Conservation (phyloP, 75 land plant species). For the Cupressus sempervirens region DNA sequence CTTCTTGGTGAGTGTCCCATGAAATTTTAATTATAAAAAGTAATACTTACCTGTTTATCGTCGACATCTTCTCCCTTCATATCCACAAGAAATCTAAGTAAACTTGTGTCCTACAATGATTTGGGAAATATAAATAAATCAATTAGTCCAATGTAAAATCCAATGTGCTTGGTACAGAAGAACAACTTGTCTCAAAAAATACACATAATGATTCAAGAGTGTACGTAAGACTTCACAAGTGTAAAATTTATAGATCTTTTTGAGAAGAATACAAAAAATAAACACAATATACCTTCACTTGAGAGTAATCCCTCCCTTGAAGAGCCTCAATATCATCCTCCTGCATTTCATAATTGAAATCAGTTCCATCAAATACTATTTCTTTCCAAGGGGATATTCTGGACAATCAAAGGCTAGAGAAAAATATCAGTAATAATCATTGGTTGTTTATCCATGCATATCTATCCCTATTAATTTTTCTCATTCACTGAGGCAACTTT, state of each 20-base stretch:
- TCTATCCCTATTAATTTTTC: not conserved
- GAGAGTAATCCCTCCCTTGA: conserved; percentile 86
- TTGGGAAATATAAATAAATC: not conserved
- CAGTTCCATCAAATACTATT: too few species aligned
- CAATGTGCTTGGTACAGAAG: not conserved
- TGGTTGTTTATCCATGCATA: not conserved
- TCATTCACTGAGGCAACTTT: not conserved
- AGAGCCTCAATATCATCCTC: conserved; percentile 93
- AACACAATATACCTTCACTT: conserved; percentile 51
- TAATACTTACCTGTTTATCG: conserved; percentile 68
- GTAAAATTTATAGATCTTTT: not conserved
- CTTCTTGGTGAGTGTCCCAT: not conserved
- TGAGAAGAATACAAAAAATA: not conserved
- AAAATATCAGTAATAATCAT: not conserved
- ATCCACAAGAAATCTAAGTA: conserved; percentile 91
- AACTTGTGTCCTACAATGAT: conserved; percentile 76
- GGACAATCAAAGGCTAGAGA: not conserved
- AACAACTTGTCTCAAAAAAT: not conserved
- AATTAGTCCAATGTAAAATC: not conserved
- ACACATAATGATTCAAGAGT: not conserved
- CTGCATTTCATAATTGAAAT: conserved; percentile 31
- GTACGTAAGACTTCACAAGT: not conserved
- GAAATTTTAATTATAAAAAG: not conserved
- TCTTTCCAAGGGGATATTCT: not conserved
- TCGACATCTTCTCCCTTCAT: conserved; percentile 95